A percentile compares a stretch with the other conserved stretches of the same genome.
These are phyloP conservation scores for Chaetomidium leptoderma DNA, from an alignment of 495 filamentous ascomycete genomes.

Conservation along the genomic window DNA sequence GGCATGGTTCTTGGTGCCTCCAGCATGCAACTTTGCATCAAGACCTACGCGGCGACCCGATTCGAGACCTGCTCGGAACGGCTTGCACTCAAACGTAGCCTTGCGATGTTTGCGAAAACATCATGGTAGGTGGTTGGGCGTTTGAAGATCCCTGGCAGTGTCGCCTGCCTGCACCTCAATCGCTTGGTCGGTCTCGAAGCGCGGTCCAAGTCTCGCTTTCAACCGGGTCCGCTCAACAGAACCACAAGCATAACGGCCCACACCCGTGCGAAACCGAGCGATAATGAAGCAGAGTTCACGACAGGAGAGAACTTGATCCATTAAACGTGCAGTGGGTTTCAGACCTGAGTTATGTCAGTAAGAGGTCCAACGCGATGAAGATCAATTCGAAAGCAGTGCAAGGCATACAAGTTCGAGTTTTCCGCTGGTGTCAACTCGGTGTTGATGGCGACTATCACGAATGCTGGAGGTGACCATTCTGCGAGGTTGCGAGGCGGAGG, in stretches of 20 bases:
- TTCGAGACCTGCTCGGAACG: not conserved
- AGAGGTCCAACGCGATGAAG: not conserved
- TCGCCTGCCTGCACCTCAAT: constrained; percentile 19
- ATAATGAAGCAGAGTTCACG: constrained; percentile 2
- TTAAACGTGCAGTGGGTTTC: not conserved
- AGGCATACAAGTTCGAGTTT: constrained; percentile 6
- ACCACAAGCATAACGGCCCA: constrained; percentile 18
- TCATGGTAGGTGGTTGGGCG: not conserved
- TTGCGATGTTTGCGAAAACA: constrained; percentile 4
- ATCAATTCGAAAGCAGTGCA: not conserved
- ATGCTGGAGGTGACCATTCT: constrained; percentile 7
- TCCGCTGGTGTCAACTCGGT: not conserved
- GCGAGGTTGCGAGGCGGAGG: constrained; percentile 21
- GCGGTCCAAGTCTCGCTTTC: constrained; percentile 18
- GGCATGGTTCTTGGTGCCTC: not conserved
- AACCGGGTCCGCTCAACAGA: constrained; percentile 24
- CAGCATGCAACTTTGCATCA: not conserved
- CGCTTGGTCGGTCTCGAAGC: constrained; percentile 24
- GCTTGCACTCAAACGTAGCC: not conserved
- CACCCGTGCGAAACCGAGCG: constrained; percentile 13
- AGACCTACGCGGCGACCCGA: not conserved
- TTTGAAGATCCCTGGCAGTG: not conserved
- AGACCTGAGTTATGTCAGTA: constrained; percentile 16
- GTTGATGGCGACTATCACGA: constrained; percentile 2
- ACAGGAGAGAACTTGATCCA: not conserved